Conservation (phyloP, 306 rosid species). For the Macrotyloma uniflorum region DNA sequence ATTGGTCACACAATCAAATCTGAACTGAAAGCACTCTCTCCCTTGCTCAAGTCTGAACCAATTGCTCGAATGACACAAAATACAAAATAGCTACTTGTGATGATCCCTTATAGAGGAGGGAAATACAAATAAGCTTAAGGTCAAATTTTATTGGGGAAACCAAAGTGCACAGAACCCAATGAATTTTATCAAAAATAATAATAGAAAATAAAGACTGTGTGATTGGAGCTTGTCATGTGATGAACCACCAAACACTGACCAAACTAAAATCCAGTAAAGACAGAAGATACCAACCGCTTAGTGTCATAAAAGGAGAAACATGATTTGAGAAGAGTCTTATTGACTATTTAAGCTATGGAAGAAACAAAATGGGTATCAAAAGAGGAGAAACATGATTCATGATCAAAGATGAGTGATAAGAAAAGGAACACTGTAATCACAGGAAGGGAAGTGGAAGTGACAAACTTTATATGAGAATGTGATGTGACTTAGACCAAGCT, state of each 20-base stretch:
- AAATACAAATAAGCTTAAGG: conserved; percentile 38
- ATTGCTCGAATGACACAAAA: conserved; percentile 28
- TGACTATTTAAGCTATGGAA: conserved; percentile 34
- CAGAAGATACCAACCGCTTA: conserved; percentile 11
- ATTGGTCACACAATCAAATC: conserved; percentile 5
- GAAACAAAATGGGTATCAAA: conserved; percentile 32
- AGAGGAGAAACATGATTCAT: conserved; percentile 37
- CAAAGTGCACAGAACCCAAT: conserved; percentile 52
- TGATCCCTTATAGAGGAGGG: conserved; percentile 29
- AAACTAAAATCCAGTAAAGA: conserved; percentile 18
- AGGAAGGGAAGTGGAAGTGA: conserved; percentile 10
- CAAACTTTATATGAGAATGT: conserved; percentile 51
- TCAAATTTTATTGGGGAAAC: conserved; percentile 52
- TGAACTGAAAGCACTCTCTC: conserved; percentile 14
- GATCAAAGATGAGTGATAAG: conserved; percentile 27
- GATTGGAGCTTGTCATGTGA: conserved; percentile 58
- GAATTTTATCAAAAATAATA: conserved; percentile 40
- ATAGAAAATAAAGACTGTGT: conserved; percentile 20
- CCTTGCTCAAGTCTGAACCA: not conserved
- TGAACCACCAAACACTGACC: conserved; percentile 28
- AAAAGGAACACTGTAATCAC: conserved; percentile 19
- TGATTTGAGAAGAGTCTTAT: conserved; percentile 41
- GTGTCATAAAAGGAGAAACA: conserved; percentile 32
- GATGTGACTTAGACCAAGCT: conserved; percentile 44
- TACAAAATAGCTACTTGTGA: conserved; percentile 16